phyloP scores from a whole-genome alignment of 768 basidiomycete species.

The Paxillus ammoniavirescens region DNA sequence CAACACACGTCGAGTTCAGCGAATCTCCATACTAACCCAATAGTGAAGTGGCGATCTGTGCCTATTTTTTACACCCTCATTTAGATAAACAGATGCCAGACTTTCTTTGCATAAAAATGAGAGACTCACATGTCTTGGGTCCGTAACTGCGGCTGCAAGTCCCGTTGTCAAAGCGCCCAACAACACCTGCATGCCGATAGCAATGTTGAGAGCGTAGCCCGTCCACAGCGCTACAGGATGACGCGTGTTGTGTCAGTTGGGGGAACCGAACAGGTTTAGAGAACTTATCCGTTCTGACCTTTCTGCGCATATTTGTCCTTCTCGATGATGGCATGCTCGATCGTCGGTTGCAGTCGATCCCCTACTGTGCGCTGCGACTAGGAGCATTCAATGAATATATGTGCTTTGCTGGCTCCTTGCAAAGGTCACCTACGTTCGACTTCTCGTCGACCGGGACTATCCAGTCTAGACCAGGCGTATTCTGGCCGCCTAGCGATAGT shows the following conservation, averaged over 20 bases:
- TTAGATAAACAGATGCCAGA: background rate
- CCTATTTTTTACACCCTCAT: conserved; percentile 15
- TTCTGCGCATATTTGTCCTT: conserved; percentile 45
- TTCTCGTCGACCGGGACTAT: conserved; percentile 27
- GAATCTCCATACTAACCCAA: conserved; percentile 30
- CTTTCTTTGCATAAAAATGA: too few relatives aligned
- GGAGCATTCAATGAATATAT: background rate
- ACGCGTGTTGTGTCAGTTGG: conserved; percentile 8
- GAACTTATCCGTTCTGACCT: conserved; percentile 29
- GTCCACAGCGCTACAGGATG: conserved; percentile 28
- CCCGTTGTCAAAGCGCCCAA: conserved; percentile 69
- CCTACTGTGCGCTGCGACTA: conserved; percentile 39
- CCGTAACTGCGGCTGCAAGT: conserved; percentile 46
- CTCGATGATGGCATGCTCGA: conserved; percentile 45
- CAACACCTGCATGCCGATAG: conserved; percentile 62
- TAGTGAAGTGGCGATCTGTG: conserved; percentile 38
- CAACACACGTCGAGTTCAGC: background rate
- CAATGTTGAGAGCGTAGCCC: conserved; percentile 39
- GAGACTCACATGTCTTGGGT: conserved; percentile 40
- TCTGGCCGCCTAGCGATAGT: background rate
- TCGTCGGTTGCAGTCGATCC: conserved; percentile 55
- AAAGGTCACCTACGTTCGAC: conserved; percentile 11
- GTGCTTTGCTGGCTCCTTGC: too few relatives aligned
- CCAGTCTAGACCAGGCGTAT: conserved; percentile 19
- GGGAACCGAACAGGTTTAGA: background rate